Evolutionary conservation across 2,329 filamentous ascomycete genomes (phyloP).

Genomic region (Alternaria alternata): DNA sequence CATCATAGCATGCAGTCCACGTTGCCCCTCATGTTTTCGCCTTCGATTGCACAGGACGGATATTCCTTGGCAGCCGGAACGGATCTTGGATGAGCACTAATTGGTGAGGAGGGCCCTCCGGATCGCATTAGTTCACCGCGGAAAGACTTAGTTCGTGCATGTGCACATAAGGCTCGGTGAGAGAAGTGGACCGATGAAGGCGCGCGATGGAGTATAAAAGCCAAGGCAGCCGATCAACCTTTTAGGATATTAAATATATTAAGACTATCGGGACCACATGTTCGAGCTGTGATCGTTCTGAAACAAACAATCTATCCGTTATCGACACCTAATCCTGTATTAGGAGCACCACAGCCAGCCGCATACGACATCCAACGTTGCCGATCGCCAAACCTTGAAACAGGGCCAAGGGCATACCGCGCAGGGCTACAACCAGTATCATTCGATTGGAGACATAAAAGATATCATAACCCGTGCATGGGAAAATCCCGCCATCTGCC

Average conservation of each 20-base stretch:
- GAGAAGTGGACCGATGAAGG: conserved; percentile 13
- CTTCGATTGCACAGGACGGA: conserved; percentile 14
- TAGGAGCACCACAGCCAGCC: conserved; percentile 8
- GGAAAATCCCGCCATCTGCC: not conserved
- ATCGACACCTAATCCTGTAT: not conserved
- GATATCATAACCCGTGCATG: not conserved
- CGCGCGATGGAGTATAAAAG: conserved; percentile 15
- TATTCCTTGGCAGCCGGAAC: conserved; percentile 8
- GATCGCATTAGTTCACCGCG: conserved; percentile 4
- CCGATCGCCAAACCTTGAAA: conserved; percentile 20
- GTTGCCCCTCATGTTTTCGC: conserved; percentile 22
- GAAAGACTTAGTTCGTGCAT: conserved; percentile 15
- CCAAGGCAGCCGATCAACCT: not conserved
- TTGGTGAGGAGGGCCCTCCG: conserved; percentile 16
- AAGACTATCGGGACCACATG: not conserved
- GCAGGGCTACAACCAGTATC: not conserved
- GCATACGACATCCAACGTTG: conserved; percentile 22
- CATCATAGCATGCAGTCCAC: conserved; percentile 19
- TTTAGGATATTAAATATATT: not conserved
- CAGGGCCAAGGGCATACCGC: not conserved
- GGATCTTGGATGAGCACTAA: conserved; percentile 5
- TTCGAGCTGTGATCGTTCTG: not conserved
- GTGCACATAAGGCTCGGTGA: conserved; percentile 12
- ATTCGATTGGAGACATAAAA: conserved; percentile 3
- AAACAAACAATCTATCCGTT: not conserved